A percentile compares a stretch with the other conserved stretches of the same genome.
These are phyloP conservation scores for Coniferiporia sulphurascens DNA, from an alignment of 1,284 basidiomycete species.

Conservation along the genomic window DNA sequence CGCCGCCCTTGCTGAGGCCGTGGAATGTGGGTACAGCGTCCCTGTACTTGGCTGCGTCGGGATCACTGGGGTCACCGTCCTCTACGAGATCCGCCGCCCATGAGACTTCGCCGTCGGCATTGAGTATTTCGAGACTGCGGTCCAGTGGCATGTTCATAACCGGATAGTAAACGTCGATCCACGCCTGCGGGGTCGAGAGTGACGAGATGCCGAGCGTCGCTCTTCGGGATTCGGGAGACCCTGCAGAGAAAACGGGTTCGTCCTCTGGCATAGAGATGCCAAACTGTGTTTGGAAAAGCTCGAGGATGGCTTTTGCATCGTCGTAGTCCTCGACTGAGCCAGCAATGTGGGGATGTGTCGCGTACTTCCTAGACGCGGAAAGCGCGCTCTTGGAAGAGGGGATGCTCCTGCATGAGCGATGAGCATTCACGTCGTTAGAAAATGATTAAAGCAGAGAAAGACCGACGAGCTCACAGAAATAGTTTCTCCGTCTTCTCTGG, in stretches of 20 bases:
- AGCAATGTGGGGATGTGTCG: constrained; percentile 68
- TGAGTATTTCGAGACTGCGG: constrained; percentile 56
- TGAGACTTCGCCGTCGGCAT: constrained; percentile 45
- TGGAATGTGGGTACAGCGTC: constrained; percentile 63
- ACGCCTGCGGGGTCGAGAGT: constrained; percentile 51
- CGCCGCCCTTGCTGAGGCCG: constrained; percentile 61
- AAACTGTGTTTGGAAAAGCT: constrained; percentile 59
- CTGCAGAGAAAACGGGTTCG: constrained; percentile 60
- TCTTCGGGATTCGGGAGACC: constrained; percentile 55
- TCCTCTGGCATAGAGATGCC: constrained; percentile 40
- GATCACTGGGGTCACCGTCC: constrained; percentile 58
- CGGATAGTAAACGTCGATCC: constrained; percentile 83
- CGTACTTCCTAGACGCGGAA: constrained; percentile 51
- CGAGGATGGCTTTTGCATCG: constrained; percentile 59
- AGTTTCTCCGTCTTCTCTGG: constrained; percentile 19
- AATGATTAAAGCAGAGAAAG: neutral
- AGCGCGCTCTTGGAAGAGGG: constrained; percentile 53
- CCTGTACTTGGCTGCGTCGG: constrained; percentile 56
- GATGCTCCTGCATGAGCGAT: constrained; percentile 41
- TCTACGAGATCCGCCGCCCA: constrained; percentile 73
- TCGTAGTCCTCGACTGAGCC: constrained; percentile 60
- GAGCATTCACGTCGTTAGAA: neutral
- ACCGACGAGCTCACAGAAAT: constrained; percentile 25
- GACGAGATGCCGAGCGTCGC: constrained; percentile 54
- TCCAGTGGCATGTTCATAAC: constrained; percentile 73